A percentile compares a stretch with the other conserved stretches of the same genome.
These are phyloP conservation scores for Hypoxylon rickii DNA, from an alignment of 495 filamentous ascomycete genomes.

Conservation along the genomic window DNA sequence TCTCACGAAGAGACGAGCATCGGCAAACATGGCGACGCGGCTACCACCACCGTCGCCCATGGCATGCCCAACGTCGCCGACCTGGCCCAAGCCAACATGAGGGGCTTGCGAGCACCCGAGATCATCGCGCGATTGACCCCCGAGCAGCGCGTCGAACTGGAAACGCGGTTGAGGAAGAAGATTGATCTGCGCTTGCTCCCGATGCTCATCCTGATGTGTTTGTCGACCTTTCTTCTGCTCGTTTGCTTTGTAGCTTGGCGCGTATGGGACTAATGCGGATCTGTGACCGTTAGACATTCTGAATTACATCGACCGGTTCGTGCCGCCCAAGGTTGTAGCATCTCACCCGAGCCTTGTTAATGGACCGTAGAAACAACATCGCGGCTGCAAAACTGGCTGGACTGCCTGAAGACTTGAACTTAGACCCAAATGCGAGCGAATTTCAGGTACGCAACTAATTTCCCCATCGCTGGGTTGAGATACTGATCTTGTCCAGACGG, in stretches of 20 bases:
- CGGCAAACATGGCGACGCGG: conserved; percentile 15
- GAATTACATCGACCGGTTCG: conserved; percentile 75
- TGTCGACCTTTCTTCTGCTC: conserved; percentile 5
- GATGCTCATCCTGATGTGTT: conserved; percentile 65
- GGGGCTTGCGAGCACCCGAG: conserved; percentile 50
- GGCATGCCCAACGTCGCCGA: conserved; percentile 27
- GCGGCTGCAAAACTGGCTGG: conserved; percentile 56
- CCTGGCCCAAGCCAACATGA: conserved; percentile 27
- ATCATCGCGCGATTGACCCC: conserved; percentile 55
- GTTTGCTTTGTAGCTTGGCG: not conserved
- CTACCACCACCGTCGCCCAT: not conserved
- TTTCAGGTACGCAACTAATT: conserved; percentile 48
- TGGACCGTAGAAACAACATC: conserved; percentile 52
- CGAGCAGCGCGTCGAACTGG: conserved; percentile 53
- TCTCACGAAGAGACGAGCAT: conserved; percentile 18
- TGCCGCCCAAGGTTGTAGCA: conserved; percentile 43
- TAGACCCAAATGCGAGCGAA: conserved; percentile 44
- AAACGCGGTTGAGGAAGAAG: conserved; percentile 60
- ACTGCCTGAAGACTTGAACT: conserved; percentile 51
- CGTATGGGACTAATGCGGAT: conserved; percentile 19
- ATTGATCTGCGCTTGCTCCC: conserved; percentile 67
- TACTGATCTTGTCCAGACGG: conserved; percentile 48
- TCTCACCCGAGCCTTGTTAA: conserved; percentile 1
- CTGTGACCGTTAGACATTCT: conserved; percentile 64
- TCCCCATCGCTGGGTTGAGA: conserved; percentile 35